These are phyloP conservation scores for Vickermania spadyakhi DNA, from an alignment of 208 protist species.

Conservation along the genomic window DNA sequence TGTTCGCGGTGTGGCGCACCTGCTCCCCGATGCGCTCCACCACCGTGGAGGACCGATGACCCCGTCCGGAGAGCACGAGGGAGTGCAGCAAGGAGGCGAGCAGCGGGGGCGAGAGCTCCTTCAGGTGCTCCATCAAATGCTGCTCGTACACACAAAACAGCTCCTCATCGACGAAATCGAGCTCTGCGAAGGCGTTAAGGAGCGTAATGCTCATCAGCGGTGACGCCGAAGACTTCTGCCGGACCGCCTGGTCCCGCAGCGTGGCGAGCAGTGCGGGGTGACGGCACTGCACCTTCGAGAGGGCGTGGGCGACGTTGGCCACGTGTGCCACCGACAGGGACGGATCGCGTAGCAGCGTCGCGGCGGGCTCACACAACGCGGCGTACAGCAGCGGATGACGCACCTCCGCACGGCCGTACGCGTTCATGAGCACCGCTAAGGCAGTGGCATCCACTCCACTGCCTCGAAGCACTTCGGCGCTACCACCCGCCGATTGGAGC, in stretches of 20 bases:
- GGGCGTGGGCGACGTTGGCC: slow-evolving; percentile 77
- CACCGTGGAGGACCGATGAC: slow-evolving; percentile 24
- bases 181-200: slow-evolving; percentile 72
- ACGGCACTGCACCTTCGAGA: slow-evolving; percentile 60
- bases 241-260: slow-evolving; percentile 63
- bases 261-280: slow-evolving; percentile 62
- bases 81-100: slow-evolving; percentile 58
- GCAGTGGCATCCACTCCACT: slow-evolving; percentile 70
- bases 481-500: neutral
- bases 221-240: slow-evolving; percentile 25
- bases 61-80: slow-evolving; percentile 40
- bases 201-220: slow-evolving; percentile 68
- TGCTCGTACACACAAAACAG: slow-evolving; percentile 66
- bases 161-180: slow-evolving; percentile 63
- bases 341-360: slow-evolving; percentile 46
- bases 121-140: slow-evolving; percentile 39
- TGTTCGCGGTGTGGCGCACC: slow-evolving; percentile 15
- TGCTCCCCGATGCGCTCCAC: slow-evolving; percentile 40
- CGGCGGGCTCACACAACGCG: slow-evolving; percentile 52
- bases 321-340: slow-evolving; percentile 66
- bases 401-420: slow-evolving; percentile 78
- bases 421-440: slow-evolving; percentile 78
- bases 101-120: slow-evolving; percentile 49
- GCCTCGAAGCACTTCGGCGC: slow-evolving; percentile 16
- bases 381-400: slow-evolving; percentile 66